Evolutionary conservation across 495 filamentous ascomycete genomes (phyloP), one percentile per base, ranked within the genome.

Genomic region (Daldinia vernicosa): DNA sequence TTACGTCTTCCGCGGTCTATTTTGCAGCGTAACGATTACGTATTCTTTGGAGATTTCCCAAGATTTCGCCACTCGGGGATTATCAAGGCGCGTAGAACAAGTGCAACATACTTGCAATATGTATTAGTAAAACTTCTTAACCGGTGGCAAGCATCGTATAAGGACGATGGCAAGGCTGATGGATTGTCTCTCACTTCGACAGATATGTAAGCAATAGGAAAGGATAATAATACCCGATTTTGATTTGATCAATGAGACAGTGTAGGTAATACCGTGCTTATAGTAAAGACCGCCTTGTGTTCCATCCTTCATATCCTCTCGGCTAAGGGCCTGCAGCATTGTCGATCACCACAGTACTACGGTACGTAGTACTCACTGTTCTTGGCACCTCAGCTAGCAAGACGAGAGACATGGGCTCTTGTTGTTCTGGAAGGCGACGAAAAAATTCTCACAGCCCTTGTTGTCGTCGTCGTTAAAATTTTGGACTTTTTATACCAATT

Each of bases 1-100:
- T 24, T 47, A 4, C 9, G 40, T 8, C 17, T 45, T 22, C 53
- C 28, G 14, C 15, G 32, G 27, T 14, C 24, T 45, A 30, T 47
- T 60, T 53, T 7, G 26, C 27, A 53, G 24, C 3, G 37, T 55
- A 56, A 51, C n/a, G 24, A 69, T 63, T 63, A 69, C 66, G 60
- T 53, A 57, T 40, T 17, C 5, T 27, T 51, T 19, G 39, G 50
- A 47, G 50, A 30, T 53, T 15, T 26, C 43, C 9, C 9, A 12
- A 12, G 8, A 47, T 47, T 47, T 43, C 19, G 22, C 35, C 54
- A 50, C 24, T 35, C 19, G 43, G 9, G 9, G 43, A 47, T 24
- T 22, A 47, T 47, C 43, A 2, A 47, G 4, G 19, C 43, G 43
- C 43, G 8, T 47, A 24, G 17, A 47, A 47, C 43, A 47, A 8